Base-by-base conservation (phyloP, 2,329 filamentous ascomycete species). In the Diaporthe australafricana region DNA sequence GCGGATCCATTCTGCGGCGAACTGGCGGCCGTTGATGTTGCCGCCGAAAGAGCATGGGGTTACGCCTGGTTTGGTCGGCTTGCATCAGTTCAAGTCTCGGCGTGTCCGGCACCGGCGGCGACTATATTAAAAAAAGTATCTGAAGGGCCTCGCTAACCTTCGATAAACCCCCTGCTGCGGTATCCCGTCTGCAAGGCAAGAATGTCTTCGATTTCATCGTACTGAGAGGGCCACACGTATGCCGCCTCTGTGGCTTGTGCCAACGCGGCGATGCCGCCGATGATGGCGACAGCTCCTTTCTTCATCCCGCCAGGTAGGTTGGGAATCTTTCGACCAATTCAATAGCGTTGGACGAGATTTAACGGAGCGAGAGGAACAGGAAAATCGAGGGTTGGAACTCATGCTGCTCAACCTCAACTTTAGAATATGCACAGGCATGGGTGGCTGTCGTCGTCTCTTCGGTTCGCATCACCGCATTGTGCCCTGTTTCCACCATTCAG, bases 1-100 rank as follows among this genome's bases (percentile, higher is more conserved):
- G 5, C 79, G 77, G 47, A 80, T 75, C 79, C 79, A 80, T 74
- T 80, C 79, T 5, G 78, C 79, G 3, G 79, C 73, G 67, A 76
- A 77, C 20, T 77, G 76, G 35, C 75, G 75, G 30, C 78, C 78
- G 11, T 70, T 68, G 25, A 70, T 68, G 56, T 75, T 76, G 40
- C 72, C 67, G 20, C 77, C 74, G 11, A 75, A 74, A 30, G 56
- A 60, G 56, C 56, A 60, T 6, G 56, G 56, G 38, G 56, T 60
- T 22, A 60, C 56, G 38, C 56, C 56, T 60, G 55, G 35, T 38
- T 27, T 56, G 16, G 22, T 27, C 38, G 16, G 22, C 56, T 32
- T 45, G 22, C 38, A 17, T 60, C 38, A 60, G 56, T 30, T 14
- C 14, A 8, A 9, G 38, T 35, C 5, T 35, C 32, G 5, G 32